Conservation (phyloP, 768 basidiomycete species). For the Pluteus cervinus region DNA sequence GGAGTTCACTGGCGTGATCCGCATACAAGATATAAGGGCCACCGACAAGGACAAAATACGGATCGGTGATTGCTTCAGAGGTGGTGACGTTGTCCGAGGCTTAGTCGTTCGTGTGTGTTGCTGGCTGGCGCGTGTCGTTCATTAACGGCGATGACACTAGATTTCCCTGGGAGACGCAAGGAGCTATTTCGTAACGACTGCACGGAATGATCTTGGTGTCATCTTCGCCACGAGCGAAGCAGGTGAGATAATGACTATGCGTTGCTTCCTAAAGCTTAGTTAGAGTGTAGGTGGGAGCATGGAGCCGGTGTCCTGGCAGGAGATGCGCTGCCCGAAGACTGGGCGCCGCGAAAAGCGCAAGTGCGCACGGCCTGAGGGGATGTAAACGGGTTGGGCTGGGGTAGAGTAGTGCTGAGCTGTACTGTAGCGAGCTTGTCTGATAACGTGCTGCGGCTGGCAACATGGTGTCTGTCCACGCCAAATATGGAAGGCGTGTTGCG, state of each 20-base stretch:
- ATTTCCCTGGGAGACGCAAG: slow-evolving; percentile 89
- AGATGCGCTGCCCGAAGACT: slow-evolving; percentile 84
- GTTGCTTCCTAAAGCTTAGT: slow-evolving; percentile 2
- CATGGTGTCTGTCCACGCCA: no score
- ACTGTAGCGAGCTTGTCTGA: no score
- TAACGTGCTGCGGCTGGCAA: no score
- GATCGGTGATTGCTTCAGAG: slow-evolving; percentile 86
- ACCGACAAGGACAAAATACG: slow-evolving; percentile 89
- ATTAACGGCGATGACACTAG: slow-evolving; percentile 29
- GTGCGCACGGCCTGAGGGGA: slow-evolving; percentile 76
- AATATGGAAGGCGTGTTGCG: slow-evolving; percentile 21
- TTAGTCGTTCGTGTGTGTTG: slow-evolving; percentile 54
- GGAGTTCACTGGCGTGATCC: slow-evolving; percentile 86
- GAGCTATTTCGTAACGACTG: slow-evolving; percentile 89
- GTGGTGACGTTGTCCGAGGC: slow-evolving; percentile 86
- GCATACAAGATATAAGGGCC: slow-evolving; percentile 81
- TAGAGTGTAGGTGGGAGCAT: slow-evolving; percentile 59
- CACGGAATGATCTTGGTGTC: slow-evolving; percentile 85
- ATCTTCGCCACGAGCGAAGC: slow-evolving; percentile 88
- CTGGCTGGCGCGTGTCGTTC: slow-evolving; percentile 6
- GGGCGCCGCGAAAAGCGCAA: slow-evolving; percentile 78
- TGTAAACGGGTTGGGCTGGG: slow-evolving; percentile 28
- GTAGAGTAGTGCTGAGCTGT: no score
- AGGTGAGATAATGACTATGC: slow-evolving; percentile 38
- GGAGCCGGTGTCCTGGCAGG: slow-evolving; percentile 85